These are phyloP conservation scores for Danielia oregonensis DNA, from an alignment of 805 yeast species.

Conservation along the genomic window DNA sequence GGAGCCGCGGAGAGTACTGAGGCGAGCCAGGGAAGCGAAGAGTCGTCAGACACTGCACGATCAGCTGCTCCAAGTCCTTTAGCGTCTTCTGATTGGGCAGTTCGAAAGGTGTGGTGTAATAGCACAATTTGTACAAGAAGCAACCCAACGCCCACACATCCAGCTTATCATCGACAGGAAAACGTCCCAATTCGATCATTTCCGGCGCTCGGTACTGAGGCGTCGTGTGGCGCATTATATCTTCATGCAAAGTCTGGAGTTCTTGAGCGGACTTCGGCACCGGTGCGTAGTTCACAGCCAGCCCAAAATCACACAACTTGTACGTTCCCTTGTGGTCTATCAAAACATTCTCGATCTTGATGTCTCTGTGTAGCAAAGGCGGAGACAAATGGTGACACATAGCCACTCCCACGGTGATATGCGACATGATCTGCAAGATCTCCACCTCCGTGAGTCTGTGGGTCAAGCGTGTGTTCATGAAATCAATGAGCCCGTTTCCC, in stretches of 20 bases:
- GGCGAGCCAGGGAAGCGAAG: constrained; percentile 40
- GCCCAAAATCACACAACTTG: constrained; percentile 81
- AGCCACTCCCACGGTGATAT: constrained; percentile 69
- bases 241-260: constrained; percentile 56
- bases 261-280: constrained; percentile 64
- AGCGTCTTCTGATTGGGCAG: constrained; percentile 33
- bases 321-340: constrained; percentile 54
- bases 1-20: constrained; percentile 56
- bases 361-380: constrained; percentile 73
- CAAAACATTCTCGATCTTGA: constrained; percentile 78
- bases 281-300: constrained; percentile 61
- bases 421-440: constrained; percentile 63
- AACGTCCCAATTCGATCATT: constrained; percentile 68
- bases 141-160: constrained; percentile 87
- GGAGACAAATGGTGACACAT: constrained; percentile 73
- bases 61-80: constrained; percentile 52
- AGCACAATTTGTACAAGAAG: constrained; percentile 71
- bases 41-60: constrained; percentile 51
- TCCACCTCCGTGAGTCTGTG: constrained; percentile 67
- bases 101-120: constrained; percentile 82
- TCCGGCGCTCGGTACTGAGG: constrained; percentile 86
- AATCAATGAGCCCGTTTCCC: constrained; percentile 71
- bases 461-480: constrained; percentile 69
- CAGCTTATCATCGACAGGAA: constrained; percentile 75
- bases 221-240: constrained; percentile 74